phyloP scores from a whole-genome alignment of 768 basidiomycete species.

The Pisolithus sp. region DNA sequence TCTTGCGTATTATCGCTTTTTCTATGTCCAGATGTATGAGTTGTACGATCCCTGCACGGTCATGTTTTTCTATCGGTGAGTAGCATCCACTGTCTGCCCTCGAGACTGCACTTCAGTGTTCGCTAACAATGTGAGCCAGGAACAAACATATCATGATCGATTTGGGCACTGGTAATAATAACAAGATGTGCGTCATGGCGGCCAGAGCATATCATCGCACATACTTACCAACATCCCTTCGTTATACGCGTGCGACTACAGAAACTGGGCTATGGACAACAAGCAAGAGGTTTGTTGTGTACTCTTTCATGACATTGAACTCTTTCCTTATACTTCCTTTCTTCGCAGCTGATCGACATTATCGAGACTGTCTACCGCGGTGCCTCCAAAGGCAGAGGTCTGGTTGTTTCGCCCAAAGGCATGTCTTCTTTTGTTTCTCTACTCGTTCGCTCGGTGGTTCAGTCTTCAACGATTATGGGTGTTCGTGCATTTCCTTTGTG shows the following conservation, averaged over 20 bases:
- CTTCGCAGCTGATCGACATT: slow-evolving; percentile 82
- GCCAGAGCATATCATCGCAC: too few relatives aligned
- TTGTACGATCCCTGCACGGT: slow-evolving; percentile 95
- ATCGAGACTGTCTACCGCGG: slow-evolving; percentile 98
- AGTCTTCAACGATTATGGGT: slow-evolving; percentile 1
- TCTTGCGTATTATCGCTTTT: background rate
- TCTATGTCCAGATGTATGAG: slow-evolving; percentile 81
- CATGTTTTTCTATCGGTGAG: slow-evolving; percentile 97
- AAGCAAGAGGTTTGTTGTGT: slow-evolving; percentile 78
- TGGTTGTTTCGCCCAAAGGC: slow-evolving; percentile 97
- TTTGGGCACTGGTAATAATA: slow-evolving; percentile 98
- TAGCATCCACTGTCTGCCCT: background rate
- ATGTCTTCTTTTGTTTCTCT: slow-evolving; percentile 8
- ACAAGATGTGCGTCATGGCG: slow-evolving; percentile 76
- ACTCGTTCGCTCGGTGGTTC: background rate
- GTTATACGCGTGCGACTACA: slow-evolving; percentile 23
- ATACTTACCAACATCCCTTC: background rate
- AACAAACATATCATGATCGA: slow-evolving; percentile 99
- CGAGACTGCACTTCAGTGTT: background rate
- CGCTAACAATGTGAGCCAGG: slow-evolving; percentile 32
- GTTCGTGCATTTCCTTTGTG: too few relatives aligned
- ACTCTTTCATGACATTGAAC: background rate
- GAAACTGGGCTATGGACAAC: slow-evolving; percentile 99
- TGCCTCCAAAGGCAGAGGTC: slow-evolving; percentile 94
- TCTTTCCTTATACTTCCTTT: background rate